Evolutionary conservation across 352 stramenopile genomes (phyloP).

Genomic region (Thalassiosira delicatula): DNA sequence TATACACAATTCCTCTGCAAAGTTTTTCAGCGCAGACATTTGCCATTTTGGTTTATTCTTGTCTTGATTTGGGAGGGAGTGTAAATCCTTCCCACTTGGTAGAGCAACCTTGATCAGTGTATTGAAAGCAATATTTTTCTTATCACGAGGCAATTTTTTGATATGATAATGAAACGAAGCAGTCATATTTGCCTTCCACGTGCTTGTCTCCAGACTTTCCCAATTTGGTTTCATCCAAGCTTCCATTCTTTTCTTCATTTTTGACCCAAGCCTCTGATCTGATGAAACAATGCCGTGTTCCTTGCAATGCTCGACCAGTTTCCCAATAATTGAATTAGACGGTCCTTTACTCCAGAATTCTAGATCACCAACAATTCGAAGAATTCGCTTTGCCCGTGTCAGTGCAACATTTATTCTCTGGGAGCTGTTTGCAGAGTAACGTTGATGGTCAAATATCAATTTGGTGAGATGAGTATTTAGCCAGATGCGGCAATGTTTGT

Average conservation of each 20-base stretch:
- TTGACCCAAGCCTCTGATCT: constrained; percentile 3
- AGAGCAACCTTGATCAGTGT: constrained; percentile 22
- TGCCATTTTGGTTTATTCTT: constrained; percentile 35
- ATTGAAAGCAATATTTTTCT: constrained; percentile 45
- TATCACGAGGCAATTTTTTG: constrained; percentile 20
- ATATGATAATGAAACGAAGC: constrained; percentile 51
- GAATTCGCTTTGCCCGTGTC: constrained; percentile 40
- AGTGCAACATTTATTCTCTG: constrained; percentile 57
- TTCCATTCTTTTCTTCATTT: constrained; percentile 13
- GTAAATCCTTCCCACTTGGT: not conserved
- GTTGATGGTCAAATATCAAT: not conserved
- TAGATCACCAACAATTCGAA: constrained; percentile 48
- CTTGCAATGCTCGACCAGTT: constrained; percentile 33
- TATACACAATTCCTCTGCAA: constrained; percentile 16
- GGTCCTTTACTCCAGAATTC: constrained; percentile 31
- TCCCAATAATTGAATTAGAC: constrained; percentile 9
- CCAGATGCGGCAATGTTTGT: not conserved
- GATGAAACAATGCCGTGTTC: not conserved
- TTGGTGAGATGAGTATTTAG: too few species aligned
- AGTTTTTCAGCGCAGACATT: constrained; percentile 35
- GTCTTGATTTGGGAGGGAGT: constrained; percentile 15
- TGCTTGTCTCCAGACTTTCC: not conserved
- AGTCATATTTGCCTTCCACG: constrained; percentile 46
- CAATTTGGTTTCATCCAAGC: constrained; percentile 38
- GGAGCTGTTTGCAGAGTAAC: constrained; percentile 1